These are phyloP conservation scores for Haplographium delicatum DNA, from an alignment of 495 filamentous ascomycete genomes.

Conservation along the genomic window DNA sequence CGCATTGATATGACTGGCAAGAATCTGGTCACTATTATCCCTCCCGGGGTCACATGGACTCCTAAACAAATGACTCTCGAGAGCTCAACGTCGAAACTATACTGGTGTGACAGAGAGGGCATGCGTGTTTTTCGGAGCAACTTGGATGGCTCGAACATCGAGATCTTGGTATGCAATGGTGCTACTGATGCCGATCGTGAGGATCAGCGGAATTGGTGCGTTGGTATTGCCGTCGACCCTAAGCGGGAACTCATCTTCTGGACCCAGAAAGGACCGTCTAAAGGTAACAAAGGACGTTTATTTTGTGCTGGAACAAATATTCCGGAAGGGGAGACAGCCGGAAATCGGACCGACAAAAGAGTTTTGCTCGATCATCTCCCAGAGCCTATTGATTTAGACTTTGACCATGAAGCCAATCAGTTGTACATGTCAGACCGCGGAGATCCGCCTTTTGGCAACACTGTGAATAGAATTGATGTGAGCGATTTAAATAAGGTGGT, in stretches of 20 bases:
- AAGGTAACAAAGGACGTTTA: conserved; percentile 39
- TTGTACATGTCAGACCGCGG: conserved; percentile 55
- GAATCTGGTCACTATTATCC: conserved; percentile 21
- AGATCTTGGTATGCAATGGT: conserved; percentile 38
- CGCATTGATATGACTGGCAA: conserved; percentile 9
- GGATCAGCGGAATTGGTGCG: conserved; percentile 44
- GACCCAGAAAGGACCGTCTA: conserved; percentile 51
- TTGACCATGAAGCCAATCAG: conserved; percentile 33
- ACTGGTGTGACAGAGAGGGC: conserved; percentile 53
- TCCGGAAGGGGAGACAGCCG: conserved; percentile 29
- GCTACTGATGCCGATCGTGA: conserved; percentile 25
- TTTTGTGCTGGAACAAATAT: no score
- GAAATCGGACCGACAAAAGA: conserved; percentile 34
- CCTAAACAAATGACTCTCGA: conserved; percentile 47
- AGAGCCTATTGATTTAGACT: conserved; percentile 50
- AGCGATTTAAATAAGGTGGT: conserved; percentile 21
- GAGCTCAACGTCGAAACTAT: conserved; percentile 31
- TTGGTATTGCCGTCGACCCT: conserved; percentile 42
- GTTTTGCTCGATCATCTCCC: conserved; percentile 38
- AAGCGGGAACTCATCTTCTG: conserved; percentile 43
- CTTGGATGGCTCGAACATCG: conserved; percentile 15
- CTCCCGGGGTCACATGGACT: conserved; percentile 39
- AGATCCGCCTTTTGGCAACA: conserved; percentile 27
- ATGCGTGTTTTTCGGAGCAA: conserved; percentile 34
- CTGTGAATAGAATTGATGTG: conserved; percentile 9